Percentiles rank a stretch among this genome's conserved stretches.
Evolutionary conservation across 257 asterid genomes (phyloP).

Genomic region (Rauvolfia tetraphylla): DNA sequence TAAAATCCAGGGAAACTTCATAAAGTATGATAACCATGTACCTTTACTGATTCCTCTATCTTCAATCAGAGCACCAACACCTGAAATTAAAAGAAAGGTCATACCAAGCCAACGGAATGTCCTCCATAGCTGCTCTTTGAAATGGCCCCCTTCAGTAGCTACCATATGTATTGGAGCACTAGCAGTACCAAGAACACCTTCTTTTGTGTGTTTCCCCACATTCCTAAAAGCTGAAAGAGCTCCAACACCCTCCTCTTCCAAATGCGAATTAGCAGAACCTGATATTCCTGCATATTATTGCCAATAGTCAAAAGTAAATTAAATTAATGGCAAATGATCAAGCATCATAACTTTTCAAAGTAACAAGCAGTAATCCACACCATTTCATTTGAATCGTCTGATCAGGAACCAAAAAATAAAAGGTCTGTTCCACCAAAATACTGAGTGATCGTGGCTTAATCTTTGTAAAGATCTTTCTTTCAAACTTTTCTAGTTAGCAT

Average conservation of each 20-base stretch:
- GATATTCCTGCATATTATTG: conserved; percentile 43
- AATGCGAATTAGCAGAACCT: conserved; percentile 41
- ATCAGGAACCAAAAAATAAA: not conserved
- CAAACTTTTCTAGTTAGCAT: no score
- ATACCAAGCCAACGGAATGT: conserved; percentile 79
- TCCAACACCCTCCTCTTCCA: conserved; percentile 55
- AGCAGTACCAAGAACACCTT: conserved; percentile 77
- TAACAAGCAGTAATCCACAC: not conserved
- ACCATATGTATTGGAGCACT: conserved; percentile 92
- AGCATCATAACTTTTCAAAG: conserved; percentile 4
- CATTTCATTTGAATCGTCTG: not conserved
- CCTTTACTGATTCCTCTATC: conserved; percentile 93
- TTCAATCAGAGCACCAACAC: conserved; percentile 80
- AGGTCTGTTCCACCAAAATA: not conserved
- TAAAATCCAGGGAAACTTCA: conserved; percentile 8
- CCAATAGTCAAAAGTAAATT: conserved; percentile 4
- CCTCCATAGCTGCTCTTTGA: conserved; percentile 91
- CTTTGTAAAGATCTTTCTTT: not conserved
- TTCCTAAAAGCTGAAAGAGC: conserved; percentile 66
- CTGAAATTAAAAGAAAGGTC: conserved; percentile 76
- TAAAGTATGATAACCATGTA: conserved; percentile 19
- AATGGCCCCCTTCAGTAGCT: conserved; percentile 73
- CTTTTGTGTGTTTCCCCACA: conserved; percentile 68
- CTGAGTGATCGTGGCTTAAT: not conserved
- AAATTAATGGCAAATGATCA: not conserved